Percentiles rank a stretch among this genome's conserved stretches.
Evolutionary conservation across 2,329 filamentous ascomycete species (phyloP).

Genomic region (Purpureocillium takamizusanense): DNA sequence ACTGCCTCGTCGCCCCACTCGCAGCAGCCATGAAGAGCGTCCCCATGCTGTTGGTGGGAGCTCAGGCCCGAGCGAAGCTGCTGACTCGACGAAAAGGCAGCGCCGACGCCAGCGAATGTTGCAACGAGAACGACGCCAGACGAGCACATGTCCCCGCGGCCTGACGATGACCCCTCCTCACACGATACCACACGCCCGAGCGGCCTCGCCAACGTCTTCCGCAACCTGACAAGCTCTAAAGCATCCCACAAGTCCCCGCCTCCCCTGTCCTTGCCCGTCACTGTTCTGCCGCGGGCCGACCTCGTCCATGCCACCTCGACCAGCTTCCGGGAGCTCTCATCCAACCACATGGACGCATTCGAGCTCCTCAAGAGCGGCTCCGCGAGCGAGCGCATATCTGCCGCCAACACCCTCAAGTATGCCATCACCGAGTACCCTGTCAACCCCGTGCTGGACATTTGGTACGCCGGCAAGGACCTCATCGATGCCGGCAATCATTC

Average conservation of each 20-base stretch:
- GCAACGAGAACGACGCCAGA: constrained; percentile 8
- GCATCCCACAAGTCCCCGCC: constrained; percentile 39
- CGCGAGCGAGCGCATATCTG: constrained; percentile 44
- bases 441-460: constrained; percentile 51
- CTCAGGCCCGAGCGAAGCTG: neutral
- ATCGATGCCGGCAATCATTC: constrained; percentile 47
- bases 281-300: constrained; percentile 31
- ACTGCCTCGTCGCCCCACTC: too few species aligned
- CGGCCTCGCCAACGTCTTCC: constrained; percentile 55
- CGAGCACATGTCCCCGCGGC: constrained; percentile 51
- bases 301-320: constrained; percentile 32
- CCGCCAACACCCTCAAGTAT: constrained; percentile 47
- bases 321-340: constrained; percentile 34
- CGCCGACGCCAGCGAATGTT: neutral
- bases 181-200: constrained; percentile 46
- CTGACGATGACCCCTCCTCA: constrained; percentile 46
- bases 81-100: constrained; percentile 2
- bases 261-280: constrained; percentile 27
- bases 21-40: too few species aligned
- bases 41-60: too few species aligned
- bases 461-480: constrained; percentile 57
- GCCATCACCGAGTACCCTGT: constrained; percentile 51
- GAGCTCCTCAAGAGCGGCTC: constrained; percentile 44
- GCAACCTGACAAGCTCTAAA: constrained; percentile 48
- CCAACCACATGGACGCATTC: constrained; percentile 44